phyloP scores from a whole-genome alignment of 2,329 filamentous ascomycete species.

The Stachybotrys chartarum region DNA sequence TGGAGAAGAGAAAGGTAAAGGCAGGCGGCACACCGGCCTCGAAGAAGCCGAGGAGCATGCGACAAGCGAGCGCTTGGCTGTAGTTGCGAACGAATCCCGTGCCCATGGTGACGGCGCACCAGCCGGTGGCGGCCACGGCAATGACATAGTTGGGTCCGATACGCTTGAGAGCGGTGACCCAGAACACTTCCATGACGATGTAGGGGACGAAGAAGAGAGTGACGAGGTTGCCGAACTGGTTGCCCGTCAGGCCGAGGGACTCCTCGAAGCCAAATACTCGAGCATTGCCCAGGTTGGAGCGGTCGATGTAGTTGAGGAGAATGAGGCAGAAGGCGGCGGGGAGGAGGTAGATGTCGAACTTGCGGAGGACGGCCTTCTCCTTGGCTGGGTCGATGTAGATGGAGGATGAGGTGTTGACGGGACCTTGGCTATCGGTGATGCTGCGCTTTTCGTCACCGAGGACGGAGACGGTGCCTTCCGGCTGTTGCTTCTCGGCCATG shows the following conservation, averaged over 20 bases:
- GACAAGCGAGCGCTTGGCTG: slow-evolving; percentile 14
- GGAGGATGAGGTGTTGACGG: neutral
- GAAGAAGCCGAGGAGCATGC: slow-evolving; percentile 24
- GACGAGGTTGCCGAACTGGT: slow-evolving; percentile 22
- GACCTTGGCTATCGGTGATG: neutral
- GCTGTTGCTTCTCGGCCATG: neutral
- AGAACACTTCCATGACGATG: slow-evolving; percentile 21
- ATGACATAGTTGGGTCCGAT: slow-evolving; percentile 17
- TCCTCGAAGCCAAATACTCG: slow-evolving; percentile 24
- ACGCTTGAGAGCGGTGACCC: slow-evolving; percentile 23
- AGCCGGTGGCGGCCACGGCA: slow-evolving; percentile 21
- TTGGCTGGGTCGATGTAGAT: neutral
- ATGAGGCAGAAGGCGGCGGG: slow-evolving; percentile 17
- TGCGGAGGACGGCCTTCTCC: slow-evolving; percentile 9
- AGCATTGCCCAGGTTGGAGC: slow-evolving; percentile 23
- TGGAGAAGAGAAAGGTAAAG: slow-evolving; percentile 22
- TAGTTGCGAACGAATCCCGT: slow-evolving; percentile 23
- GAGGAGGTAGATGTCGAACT: slow-evolving; percentile 19
- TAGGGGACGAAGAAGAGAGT: slow-evolving; percentile 23
- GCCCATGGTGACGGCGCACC: slow-evolving; percentile 22
- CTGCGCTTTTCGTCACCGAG: neutral
- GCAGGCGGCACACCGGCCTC: slow-evolving; percentile 27
- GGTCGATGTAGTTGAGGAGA: slow-evolving; percentile 16
- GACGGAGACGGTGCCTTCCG: neutral
- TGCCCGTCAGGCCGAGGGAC: slow-evolving; percentile 18